Evolutionary conservation across 371 early-diverging fungal genomes (phyloP), one percentile per base, ranked within the genome.

Genomic region (Cokeromyces recurvatus): DNA sequence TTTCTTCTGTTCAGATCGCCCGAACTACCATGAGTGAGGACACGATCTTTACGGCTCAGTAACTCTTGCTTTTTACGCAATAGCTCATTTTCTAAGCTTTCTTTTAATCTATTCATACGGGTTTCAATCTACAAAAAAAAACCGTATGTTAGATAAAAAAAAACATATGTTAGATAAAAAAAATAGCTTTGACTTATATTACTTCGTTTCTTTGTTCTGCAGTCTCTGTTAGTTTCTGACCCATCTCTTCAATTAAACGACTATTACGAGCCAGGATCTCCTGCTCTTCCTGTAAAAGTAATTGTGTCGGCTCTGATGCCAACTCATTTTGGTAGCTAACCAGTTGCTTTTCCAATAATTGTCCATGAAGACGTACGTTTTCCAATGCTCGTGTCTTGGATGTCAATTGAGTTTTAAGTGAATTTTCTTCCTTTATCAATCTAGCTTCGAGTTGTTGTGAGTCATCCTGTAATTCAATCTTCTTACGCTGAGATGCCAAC

Each of bases 21-120:
- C 15, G 44, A 41, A 41, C 55, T 64, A 17, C 64, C 72, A 40
- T 38, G 59, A 2, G 59, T 60, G 23, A 46, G 46, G 1, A 69
- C 57, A 16, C 64, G 64, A 32, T 85, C 80, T 37, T 85, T 66
- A 43, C 80, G 74, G 23, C 66, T 70, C 8, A 62, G 29, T 16
- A 86, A 43, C 24, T 81, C 84, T 16, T 82, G 12, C 20, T 74
- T 61, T 40, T 75, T 71, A n/a, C 83, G 83, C 35, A 71, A 59
- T 38, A 86, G 54, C 49, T 85, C 84, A 6, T 76, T 66, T 4
- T 79, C 64, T 44, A 95, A 60, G 44, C 83, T 84, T 51, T 84
- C 85, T 37, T 86, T 81, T n/a, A 92, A 45, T 7, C 78, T 66
- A 38, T 78, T 83, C 29, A 87, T 86, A 17, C 81, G 79, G 2